Percentiles rank a stretch among this genome's conserved stretches.
Evolutionary conservation across 2,329 filamentous ascomycete species (phyloP).

Genomic region (Podosphaera fusca): DNA sequence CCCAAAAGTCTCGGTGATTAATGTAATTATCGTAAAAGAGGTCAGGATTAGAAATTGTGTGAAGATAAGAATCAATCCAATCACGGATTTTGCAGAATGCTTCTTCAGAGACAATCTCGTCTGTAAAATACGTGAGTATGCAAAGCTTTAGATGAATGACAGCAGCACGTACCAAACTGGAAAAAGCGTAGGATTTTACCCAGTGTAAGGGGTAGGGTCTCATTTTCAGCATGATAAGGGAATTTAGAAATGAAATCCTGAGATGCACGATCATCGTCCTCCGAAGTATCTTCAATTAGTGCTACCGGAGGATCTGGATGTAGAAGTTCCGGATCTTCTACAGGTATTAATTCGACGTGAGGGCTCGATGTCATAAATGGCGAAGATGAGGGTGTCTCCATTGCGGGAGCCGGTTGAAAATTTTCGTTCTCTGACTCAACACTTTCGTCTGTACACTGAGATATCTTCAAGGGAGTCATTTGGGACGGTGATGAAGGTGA

Average conservation of each 20-base stretch:
- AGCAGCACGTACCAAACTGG: constrained; percentile 18
- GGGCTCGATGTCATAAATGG: constrained; percentile 13
- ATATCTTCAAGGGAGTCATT: constrained; percentile 15
- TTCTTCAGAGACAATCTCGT: constrained; percentile 21
- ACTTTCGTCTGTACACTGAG: constrained; percentile 8
- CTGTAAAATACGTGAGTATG: constrained; percentile 12
- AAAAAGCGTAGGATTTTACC: constrained; percentile 14
- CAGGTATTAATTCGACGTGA: constrained; percentile 12
- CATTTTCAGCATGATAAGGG: constrained; percentile 18
- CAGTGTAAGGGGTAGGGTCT: constrained; percentile 7
- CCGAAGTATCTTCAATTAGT: constrained; percentile 13
- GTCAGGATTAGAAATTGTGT: constrained; percentile 16
- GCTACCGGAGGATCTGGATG: constrained; percentile 11
- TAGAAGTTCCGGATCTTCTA: constrained; percentile 11
- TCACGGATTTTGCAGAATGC: constrained; percentile 22
- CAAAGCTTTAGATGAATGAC: background rate
- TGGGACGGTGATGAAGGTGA: constrained; percentile 23
- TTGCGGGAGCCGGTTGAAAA: constrained; percentile 11
- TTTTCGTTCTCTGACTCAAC: constrained; percentile 15
- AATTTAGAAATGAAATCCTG: constrained; percentile 24
- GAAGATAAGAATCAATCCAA: constrained; percentile 30
- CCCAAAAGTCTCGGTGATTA: constrained; percentile 28
- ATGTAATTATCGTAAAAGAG: constrained; percentile 22
- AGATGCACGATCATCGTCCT: constrained; percentile 9
- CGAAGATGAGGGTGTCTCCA: constrained; percentile 15